Evolutionary conservation across 1,284 basidiomycete genomes (phyloP), one percentile per base, ranked within the genome.

Genomic region (Puccinia coronata): DNA sequence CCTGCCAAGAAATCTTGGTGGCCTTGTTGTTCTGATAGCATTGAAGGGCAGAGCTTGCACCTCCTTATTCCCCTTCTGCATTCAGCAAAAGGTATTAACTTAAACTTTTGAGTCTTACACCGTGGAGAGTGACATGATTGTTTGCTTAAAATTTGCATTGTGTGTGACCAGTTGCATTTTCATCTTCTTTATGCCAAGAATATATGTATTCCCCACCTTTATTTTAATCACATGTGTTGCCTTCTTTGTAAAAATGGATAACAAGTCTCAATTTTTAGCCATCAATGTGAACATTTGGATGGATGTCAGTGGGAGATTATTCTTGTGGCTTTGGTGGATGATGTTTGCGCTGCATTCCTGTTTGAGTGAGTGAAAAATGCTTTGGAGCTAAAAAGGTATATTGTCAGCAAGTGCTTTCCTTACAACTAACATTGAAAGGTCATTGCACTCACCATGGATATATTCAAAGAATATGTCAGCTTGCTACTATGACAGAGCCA

Each of bases 381-480:
- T 11, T 20, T 67, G 65, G 12, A 67, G 34, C 65, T 67, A 23
- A 43, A 20, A 51, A 51, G 12, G 49, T 14, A 20, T 25, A 12
- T 6, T 25, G 25, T 57, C 8, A 25, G 16, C 8, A n/a, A n/a
- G n/a, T n/a, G n/a, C n/a, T n/a, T n/a, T n/a, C 23, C 6, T 11
- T 12, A 6, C 55, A 57, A 5, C 25, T 57, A 25, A 12, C 5
- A 16, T 20, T 53, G 4, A 53, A 9, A 53, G 5, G 23, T n/a
- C 5, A n/a, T 20, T 25, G n/a, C n/a, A n/a, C 71, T 31, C 31
- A 74, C 72, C 51, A 59, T 31, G 51, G 43, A 59, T n/a, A 74
- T 74, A 16, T 74, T 59, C 11, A 59, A 5, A 2, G 72, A 74
- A n/a, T n/a, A n/a, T n/a, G n/a, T n/a, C n/a, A n/a, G n/a, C n/a